phyloP scores from a whole-genome alignment of 2,329 filamentous ascomycete genomes.

The Cladophialophora carrionii region DNA sequence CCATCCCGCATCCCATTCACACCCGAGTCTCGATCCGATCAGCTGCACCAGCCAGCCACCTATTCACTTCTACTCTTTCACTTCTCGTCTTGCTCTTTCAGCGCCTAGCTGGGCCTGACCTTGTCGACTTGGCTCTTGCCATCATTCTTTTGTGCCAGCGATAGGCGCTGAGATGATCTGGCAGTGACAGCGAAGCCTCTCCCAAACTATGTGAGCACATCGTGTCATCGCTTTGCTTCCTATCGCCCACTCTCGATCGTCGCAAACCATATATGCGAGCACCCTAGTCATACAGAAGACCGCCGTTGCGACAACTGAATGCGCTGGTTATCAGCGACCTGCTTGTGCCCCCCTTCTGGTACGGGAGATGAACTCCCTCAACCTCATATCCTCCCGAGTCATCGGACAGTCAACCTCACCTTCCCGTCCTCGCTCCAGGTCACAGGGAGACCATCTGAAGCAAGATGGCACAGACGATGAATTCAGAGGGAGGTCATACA shows the following conservation, averaged over 20 bases:
- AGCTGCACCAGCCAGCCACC: conserved; percentile 19
- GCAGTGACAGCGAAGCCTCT: conserved; percentile 6
- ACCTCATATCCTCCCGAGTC: conserved; percentile 86
- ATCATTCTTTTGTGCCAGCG: background rate
- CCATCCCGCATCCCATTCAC: background rate
- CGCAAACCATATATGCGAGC: conserved; percentile 22
- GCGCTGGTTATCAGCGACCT: conserved; percentile 9
- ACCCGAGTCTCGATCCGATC: conserved; percentile 10
- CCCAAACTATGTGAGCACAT: conserved; percentile 25
- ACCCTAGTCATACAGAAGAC: conserved; percentile 15
- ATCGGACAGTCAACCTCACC: conserved; percentile 61
- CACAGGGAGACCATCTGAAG: conserved; percentile 53
- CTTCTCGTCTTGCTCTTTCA: background rate
- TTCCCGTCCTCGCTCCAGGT: conserved; percentile 59
- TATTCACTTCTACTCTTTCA: conserved; percentile 1
- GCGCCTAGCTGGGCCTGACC: background rate
- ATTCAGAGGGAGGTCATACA: conserved; percentile 49
- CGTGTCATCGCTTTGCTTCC: conserved; percentile 12
- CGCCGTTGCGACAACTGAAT: conserved; percentile 10
- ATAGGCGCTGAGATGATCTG: background rate
- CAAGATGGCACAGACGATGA: conserved; percentile 43
- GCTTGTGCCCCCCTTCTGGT: conserved; percentile 18
- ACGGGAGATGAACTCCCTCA: conserved; percentile 83
- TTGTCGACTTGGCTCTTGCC: conserved; percentile 11
- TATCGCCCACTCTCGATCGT: conserved; percentile 18